Evolutionary conservation across 2,329 filamentous ascomycete species (phyloP).

Genomic region (Shiraia sp.): DNA sequence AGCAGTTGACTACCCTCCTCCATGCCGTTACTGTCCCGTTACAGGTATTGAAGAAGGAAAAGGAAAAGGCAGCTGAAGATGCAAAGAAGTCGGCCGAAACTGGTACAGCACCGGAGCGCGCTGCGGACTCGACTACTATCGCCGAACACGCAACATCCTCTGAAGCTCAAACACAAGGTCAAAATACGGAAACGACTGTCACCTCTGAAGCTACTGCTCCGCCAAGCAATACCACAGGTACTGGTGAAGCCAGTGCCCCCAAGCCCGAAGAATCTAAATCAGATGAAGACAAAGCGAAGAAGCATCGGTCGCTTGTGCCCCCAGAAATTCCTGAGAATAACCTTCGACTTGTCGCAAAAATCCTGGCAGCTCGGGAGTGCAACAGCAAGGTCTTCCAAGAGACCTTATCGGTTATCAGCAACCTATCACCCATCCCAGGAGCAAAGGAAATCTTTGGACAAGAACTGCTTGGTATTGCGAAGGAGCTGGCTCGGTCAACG

Average conservation of each 20-base stretch:
- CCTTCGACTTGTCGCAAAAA: constrained; percentile 90
- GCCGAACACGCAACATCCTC: constrained; percentile 11
- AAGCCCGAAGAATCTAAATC: constrained; percentile 43
- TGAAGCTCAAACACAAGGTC: constrained; percentile 10
- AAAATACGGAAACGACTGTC: constrained; percentile 43
- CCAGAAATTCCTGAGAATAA: constrained; percentile 88
- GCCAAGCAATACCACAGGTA: constrained; percentile 13
- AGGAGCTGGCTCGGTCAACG: constrained; percentile 81
- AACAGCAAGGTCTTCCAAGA: constrained; percentile 98
- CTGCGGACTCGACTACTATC: constrained; percentile 21
- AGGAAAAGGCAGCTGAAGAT: constrained; percentile 63
- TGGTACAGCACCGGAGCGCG: constrained; percentile 21
- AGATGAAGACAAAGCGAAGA: constrained; percentile 50
- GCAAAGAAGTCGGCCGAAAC: constrained; percentile 38
- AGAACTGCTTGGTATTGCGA: constrained; percentile 86
- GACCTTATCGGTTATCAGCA: constrained; percentile 97
- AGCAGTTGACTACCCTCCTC: constrained; percentile 82
- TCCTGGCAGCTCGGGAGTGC: constrained; percentile 93
- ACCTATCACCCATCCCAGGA: constrained; percentile 88
- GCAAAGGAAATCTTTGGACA: constrained; percentile 91
- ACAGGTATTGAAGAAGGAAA: constrained; percentile 81
- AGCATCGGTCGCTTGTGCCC: constrained; percentile 68
- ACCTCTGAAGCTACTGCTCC: constrained; percentile 42
- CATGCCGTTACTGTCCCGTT: constrained; percentile 88
- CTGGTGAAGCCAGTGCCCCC: constrained; percentile 22